Base-by-base conservation (phyloP, 148 eudicot genomes). In the Dysphania ambrosioides region DNA sequence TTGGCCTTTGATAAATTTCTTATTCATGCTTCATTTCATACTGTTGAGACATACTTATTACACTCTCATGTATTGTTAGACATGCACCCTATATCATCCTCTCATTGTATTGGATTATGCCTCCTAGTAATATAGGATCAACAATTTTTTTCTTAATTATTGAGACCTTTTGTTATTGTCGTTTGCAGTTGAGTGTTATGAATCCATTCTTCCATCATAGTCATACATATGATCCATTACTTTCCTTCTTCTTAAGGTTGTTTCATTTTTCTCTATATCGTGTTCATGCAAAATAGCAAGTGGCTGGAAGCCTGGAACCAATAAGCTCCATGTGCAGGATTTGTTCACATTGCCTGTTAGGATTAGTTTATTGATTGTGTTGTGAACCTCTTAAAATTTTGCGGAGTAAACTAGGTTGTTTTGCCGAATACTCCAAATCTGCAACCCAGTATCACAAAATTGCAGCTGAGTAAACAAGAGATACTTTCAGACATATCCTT, bases 21-120 rank as follows among this genome's bases (percentile, higher is more conserved):
- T 10, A 15, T 18, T 41, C 6, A 24, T 66, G 56, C n/a, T 78
- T 67, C 55, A 44, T 67, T 41, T 44, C n/a, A n/a, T n/a, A n/a
- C n/a, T n/a, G n/a, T n/a, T n/a, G n/a, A n/a, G n/a, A n/a, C n/a
- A n/a, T n/a, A n/a, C n/a, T n/a, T n/a, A n/a, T n/a, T n/a, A n/a
- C n/a, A n/a, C n/a, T n/a, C n/a, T n/a, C n/a, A n/a, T 18, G 24
- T 53, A 24, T 6, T 47, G 7, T 44, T 29, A 35, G 9, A 32
- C 26, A 59, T n/a, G 2, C 74, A 64, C 53, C 5, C 19, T 24
- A 31, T 26, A 24, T 41, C 36, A 59, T 57, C 8, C 7, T 60
- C 24, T 53, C 58, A 53, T 53, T 9, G 6, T 19, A 21, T n/a
- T 53, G 58, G 10, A 40, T 27, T 57, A 42, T 41, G 55, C 8